These are phyloP conservation scores for Cercospora nicotianae DNA, from an alignment of 2,329 filamentous ascomycete species.

Conservation along the genomic window DNA sequence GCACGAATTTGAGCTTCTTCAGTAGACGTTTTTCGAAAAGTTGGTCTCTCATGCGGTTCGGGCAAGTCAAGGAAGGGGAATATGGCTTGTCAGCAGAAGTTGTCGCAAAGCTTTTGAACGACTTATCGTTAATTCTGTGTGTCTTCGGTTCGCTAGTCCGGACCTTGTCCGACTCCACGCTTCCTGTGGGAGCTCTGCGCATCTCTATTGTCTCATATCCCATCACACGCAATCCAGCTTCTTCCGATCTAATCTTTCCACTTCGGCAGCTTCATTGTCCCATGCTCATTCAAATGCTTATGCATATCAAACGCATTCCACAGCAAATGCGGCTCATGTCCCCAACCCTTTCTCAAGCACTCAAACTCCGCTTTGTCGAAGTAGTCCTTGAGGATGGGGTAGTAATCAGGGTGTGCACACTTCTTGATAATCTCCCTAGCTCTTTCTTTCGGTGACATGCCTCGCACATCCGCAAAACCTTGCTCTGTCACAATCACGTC, in stretches of 20 bases:
- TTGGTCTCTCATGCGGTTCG: background rate
- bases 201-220: background rate
- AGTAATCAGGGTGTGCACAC: constrained; percentile 82
- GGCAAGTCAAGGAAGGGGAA: background rate
- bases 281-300: constrained; percentile 75
- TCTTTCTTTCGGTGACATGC: constrained; percentile 74
- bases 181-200: background rate
- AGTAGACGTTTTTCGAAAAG: too few relatives aligned
- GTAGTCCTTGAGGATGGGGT: constrained; percentile 78
- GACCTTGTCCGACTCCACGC: background rate
- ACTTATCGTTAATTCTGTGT: background rate
- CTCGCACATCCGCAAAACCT: constrained; percentile 82
- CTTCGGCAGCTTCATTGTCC: constrained; percentile 80
- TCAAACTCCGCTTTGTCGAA: constrained; percentile 83
- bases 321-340: constrained; percentile 83
- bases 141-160: background rate
- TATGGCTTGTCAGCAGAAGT: background rate
- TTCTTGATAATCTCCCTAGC: constrained; percentile 83
- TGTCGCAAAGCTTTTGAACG: background rate
- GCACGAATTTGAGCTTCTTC: background rate
- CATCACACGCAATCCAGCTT: background rate
- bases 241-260: constrained; percentile 48
- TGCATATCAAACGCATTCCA: constrained; percentile 90
- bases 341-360: constrained; percentile 82
- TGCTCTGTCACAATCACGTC: constrained; percentile 80